Evolutionary conservation across 176 grass and related monocot species (phyloP), one percentile per base, ranked within the genome.

Genomic region (Thinopyrum elongatum): DNA sequence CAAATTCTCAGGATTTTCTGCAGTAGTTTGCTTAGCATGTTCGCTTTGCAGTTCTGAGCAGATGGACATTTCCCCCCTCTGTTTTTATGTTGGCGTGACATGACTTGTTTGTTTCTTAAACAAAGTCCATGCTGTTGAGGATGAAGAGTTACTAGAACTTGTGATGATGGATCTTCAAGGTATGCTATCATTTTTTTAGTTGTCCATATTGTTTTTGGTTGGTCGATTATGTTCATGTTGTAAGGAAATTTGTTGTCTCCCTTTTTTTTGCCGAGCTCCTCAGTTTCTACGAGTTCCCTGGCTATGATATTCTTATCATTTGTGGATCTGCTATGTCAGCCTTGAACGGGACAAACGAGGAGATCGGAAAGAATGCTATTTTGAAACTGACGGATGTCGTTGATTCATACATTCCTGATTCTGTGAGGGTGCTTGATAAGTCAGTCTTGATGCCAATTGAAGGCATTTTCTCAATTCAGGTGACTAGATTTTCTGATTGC

Each of bases 101-200:
- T 98, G 93, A 7, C 92, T 98, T 84, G 93, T 98, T 70, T 98
- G 93, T 80, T 98, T 98, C 69, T 84, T 98, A 4, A 98, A 98
- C 74, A 98, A 98, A 87, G 93, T 95, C 82, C 93, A 98, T 85
- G 93, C 91, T 67, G 96, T 98, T 84, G 96, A 98, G 89, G 96
- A 98, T 79, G 92, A 92, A 0, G 93, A 98, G 65, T 78, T 98
- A 33, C 70, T 94, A 29, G 96, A 98, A 70, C 93, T 98, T 89
- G 93, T 98, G 30, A 92, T 95, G 80, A 91, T 98, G 93, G 93
- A 98, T 65, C 93, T 98, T 74, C 93, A 93, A 25, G 93, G 93
- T n/a, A n/a, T n/a, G n/a, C n/a, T n/a, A n/a, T n/a, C n/a, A n/a
- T n/a, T n/a, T n/a, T n/a, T n/a, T n/a, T n/a, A n/a, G n/a, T n/a